Conservation (phyloP, 768 basidiomycete genomes). For the Trametes cingulata region DNA sequence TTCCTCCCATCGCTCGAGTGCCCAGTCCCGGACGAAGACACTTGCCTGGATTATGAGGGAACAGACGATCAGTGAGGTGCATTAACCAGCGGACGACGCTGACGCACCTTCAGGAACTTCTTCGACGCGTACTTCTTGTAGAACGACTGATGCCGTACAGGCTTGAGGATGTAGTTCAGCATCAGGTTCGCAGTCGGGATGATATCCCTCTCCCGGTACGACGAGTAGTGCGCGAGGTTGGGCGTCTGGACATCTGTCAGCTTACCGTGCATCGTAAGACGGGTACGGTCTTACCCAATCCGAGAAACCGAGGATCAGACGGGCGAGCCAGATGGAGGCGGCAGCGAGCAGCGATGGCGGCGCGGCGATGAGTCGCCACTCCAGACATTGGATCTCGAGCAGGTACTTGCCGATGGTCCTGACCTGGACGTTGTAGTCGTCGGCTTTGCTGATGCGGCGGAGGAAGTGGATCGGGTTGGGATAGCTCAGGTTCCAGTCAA, state of each 20-base stretch:
- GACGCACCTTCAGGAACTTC: constrained; percentile 76
- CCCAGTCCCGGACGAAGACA: constrained; percentile 84
- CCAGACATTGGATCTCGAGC: constrained; percentile 81
- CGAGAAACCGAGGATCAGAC: constrained; percentile 73
- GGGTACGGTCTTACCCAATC: constrained; percentile 70
- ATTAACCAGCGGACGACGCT: neutral
- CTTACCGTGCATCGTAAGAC: neutral
- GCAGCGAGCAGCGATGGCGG: constrained; percentile 83
- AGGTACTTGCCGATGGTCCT: constrained; percentile 91
- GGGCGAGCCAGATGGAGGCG: constrained; percentile 82
- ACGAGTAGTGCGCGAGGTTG: constrained; percentile 85
- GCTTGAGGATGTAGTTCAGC: constrained; percentile 82
- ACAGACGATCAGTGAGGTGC: neutral
- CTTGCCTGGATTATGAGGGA: constrained; percentile 56
- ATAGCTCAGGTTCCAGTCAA: constrained; percentile 84
- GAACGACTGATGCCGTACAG: constrained; percentile 72
- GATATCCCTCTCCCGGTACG: constrained; percentile 78
- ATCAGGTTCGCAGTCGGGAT: constrained; percentile 83
- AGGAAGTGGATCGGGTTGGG: constrained; percentile 91
- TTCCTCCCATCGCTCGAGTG: constrained; percentile 71
- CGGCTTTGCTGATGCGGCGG: constrained; percentile 88
- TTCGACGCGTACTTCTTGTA: constrained; percentile 88
- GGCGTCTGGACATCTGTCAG: constrained; percentile 54
- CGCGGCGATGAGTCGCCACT: constrained; percentile 72
- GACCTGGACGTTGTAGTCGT: constrained; percentile 83